A percentile compares a stretch with the other conserved stretches of the same genome.
phyloP scores from a whole-genome alignment of 2,329 filamentous ascomycete species.

The Penicillium corylophilum region DNA sequence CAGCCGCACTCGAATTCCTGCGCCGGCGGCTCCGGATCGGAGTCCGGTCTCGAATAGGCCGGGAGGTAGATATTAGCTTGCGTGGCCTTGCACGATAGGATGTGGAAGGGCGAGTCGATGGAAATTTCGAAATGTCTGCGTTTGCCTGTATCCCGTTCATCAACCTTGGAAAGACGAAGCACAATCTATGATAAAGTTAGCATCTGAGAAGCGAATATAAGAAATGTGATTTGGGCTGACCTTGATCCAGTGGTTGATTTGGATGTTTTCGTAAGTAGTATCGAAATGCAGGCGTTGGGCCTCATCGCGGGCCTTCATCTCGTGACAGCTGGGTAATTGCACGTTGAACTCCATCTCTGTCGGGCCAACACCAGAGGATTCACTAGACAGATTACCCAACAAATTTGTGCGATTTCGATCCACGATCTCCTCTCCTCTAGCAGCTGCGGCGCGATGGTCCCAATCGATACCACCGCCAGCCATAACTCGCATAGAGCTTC shows the following conservation, averaged over 20 bases:
- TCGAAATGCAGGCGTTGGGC: slow-evolving; percentile 74
- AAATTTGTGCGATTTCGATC: slow-evolving; percentile 65
- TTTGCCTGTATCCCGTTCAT: slow-evolving; percentile 73
- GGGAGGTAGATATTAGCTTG: slow-evolving; percentile 85
- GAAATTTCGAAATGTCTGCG: slow-evolving; percentile 92
- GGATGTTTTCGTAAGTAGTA: slow-evolving; percentile 89
- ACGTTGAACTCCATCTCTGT: slow-evolving; percentile 95
- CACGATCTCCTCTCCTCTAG: slow-evolving; percentile 55
- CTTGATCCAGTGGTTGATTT: slow-evolving; percentile 97
- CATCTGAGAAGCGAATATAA: not conserved
- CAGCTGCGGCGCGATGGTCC: slow-evolving; percentile 57
- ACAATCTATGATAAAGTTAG: slow-evolving; percentile 64
- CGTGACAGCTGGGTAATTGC: slow-evolving; percentile 83
- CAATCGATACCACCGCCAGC: slow-evolving; percentile 78
- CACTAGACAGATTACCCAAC: slow-evolving; percentile 74
- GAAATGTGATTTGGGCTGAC: slow-evolving; percentile 47
- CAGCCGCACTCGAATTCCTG: slow-evolving; percentile 65
- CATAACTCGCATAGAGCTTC: slow-evolving; percentile 72
- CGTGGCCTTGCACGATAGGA: slow-evolving; percentile 89
- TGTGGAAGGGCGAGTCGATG: slow-evolving; percentile 92
- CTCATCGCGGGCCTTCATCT: slow-evolving; percentile 72
- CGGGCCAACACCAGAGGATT: slow-evolving; percentile 73
- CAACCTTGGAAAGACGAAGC: slow-evolving; percentile 83
- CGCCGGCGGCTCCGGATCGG: slow-evolving; percentile 51
- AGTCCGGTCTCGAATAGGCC: slow-evolving; percentile 66